Conservation (phyloP, 164 flowering plant species). For the Santalum album region DNA sequence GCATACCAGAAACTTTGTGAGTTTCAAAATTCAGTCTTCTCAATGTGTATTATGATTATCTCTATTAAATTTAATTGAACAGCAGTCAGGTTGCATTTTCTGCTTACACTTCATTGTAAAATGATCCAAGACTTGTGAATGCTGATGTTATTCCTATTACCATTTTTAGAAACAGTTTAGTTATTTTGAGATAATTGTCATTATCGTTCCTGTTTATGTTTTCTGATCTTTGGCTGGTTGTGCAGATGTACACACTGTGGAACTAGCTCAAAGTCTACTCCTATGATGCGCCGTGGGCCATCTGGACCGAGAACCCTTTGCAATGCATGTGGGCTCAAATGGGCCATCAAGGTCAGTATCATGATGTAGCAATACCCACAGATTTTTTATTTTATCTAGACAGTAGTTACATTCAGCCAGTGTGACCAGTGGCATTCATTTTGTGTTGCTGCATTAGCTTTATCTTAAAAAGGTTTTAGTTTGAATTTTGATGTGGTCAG, state of each 20-base stretch:
- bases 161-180: no score
- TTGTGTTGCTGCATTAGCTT: no score
- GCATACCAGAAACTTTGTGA: slow-evolving; percentile 36
- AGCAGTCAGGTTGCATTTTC: not conserved
- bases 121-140: not conserved
- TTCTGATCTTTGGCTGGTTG: slow-evolving; percentile 4
- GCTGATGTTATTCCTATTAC: no score
- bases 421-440: no score
- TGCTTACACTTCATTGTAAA: not conserved
- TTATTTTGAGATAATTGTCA: not conserved
- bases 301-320: slow-evolving; percentile 74
- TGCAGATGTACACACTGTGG: slow-evolving; percentile 65
- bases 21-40: slow-evolving; percentile 15
- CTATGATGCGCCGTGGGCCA: slow-evolving; percentile 82
- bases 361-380: not conserved
- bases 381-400: no score
- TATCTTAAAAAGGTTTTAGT: no score
- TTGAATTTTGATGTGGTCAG: no score
- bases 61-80: no score
- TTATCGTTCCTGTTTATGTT: not conserved
- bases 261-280: slow-evolving; percentile 53
- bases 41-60: not conserved
- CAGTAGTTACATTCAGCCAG: no score
- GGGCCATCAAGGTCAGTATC: slow-evolving; percentile 68
- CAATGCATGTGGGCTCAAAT: slow-evolving; percentile 80